Evolutionary conservation across 768 basidiomycete genomes (phyloP).

Genomic region (Pulveroboletus frians): DNA sequence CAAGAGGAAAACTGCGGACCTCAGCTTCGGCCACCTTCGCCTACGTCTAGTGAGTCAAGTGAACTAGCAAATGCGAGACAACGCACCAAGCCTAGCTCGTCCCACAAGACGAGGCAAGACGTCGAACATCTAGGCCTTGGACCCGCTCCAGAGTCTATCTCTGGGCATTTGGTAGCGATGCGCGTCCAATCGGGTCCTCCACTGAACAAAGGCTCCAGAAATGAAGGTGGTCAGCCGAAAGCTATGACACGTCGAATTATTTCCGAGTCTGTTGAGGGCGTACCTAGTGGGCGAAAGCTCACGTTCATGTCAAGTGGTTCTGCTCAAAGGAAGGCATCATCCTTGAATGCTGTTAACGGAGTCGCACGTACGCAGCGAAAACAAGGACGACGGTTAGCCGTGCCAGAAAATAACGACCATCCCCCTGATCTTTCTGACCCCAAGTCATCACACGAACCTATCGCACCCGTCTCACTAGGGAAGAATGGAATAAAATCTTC

Average conservation of each 20-base stretch:
- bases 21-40: not conserved
- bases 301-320: not conserved
- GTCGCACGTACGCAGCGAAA: not conserved
- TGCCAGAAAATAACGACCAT: constrained; percentile 13
- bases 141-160: constrained; percentile 25
- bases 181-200: constrained; percentile 18
- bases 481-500: constrained; percentile 18
- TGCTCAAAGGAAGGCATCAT: constrained; percentile 3
- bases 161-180: constrained; percentile 22
- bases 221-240: constrained; percentile 2
- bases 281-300: constrained; percentile 6
- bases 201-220: not conserved
- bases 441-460: constrained; percentile 28
- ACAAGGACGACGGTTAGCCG: constrained; percentile 11
- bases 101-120: constrained; percentile 7
- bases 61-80: constrained; percentile 7
- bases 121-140: constrained; percentile 14
- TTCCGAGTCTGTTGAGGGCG: constrained; percentile 15
- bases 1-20: constrained; percentile 3
- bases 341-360: constrained; percentile 2
- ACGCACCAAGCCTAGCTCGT: constrained; percentile 13
- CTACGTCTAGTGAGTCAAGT: constrained; percentile 1
- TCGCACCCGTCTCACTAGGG: constrained; percentile 29
- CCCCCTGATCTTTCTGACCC: constrained; percentile 25
- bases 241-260: constrained; percentile 11